A percentile compares a stretch with the other conserved stretches of the same genome.
Conservation (phyloP, 257 asterid species). For the Nicotiana knightiana region DNA sequence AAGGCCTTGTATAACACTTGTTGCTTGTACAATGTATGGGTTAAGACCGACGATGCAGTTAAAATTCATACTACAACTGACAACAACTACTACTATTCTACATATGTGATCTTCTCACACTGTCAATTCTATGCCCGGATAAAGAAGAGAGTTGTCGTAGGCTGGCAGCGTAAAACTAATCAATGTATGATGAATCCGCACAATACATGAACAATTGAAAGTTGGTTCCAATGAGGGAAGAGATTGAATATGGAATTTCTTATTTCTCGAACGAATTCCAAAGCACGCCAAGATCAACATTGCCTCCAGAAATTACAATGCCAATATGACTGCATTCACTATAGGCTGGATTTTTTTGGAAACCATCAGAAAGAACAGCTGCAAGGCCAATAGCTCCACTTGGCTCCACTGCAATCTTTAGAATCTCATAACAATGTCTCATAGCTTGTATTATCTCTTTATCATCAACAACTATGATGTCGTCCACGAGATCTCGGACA, state of each 20-base stretch:
- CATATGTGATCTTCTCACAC: neutral
- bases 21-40: too few species aligned
- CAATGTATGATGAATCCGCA: neutral
- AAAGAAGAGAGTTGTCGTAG: neutral
- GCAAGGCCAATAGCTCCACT: slow-evolving; percentile 98
- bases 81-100: too few species aligned
- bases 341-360: slow-evolving; percentile 42
- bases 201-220: neutral
- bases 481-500: slow-evolving; percentile 87
- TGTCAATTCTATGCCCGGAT: neutral
- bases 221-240: neutral
- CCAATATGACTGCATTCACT: slow-evolving; percentile 57
- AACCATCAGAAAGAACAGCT: slow-evolving; percentile 63
- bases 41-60: too few species aligned
- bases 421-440: slow-evolving; percentile 67
- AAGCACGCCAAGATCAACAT: slow-evolving; percentile 72
- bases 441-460: slow-evolving; percentile 66
- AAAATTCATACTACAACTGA: too few species aligned
- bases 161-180: neutral
- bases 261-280: slow-evolving; percentile 53
- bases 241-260: neutral
- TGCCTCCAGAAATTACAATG: slow-evolving; percentile 87
- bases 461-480: slow-evolving; percentile 64
- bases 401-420: slow-evolving; percentile 88
- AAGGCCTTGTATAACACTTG: too few species aligned